A percentile compares a stretch with the other conserved stretches of the same genome.
These are phyloP conservation scores for Dryas drummondii DNA, from an alignment of 306 rosid genomes.

Conservation along the genomic window DNA sequence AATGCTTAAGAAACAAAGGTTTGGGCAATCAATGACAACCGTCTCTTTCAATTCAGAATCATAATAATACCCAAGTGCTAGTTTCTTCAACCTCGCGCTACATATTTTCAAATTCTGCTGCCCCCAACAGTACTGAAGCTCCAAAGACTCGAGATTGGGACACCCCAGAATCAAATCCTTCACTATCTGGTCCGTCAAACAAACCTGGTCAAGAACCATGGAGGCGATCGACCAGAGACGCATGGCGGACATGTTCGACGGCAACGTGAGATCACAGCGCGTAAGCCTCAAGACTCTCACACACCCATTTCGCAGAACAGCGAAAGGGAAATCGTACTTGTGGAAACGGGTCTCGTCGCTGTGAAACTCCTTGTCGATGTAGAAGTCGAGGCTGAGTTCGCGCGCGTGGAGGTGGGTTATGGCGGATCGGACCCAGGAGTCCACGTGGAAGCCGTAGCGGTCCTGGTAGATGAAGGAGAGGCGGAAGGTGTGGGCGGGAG, in stretches of 20 bases:
- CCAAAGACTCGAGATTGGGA: constrained; percentile 5
- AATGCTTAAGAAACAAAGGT: background rate
- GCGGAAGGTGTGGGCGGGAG: constrained; percentile 1
- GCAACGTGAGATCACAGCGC: background rate
- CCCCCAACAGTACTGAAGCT: background rate
- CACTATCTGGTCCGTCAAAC: background rate
- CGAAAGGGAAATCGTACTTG: constrained; percentile 12
- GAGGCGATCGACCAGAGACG: background rate
- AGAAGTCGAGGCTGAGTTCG: constrained; percentile 12
- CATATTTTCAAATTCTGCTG: constrained; percentile 1
- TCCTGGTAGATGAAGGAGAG: constrained; percentile 12
- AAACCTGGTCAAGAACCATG: background rate
- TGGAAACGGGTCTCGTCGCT: background rate
- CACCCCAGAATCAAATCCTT: background rate
- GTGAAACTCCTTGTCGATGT: constrained; percentile 2
- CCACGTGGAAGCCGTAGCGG: constrained; percentile 8
- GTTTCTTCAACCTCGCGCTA: background rate
- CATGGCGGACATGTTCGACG: constrained; percentile 4
- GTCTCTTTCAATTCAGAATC: background rate
- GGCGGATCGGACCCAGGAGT: constrained; percentile 15
- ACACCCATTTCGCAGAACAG: background rate
- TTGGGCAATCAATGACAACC: constrained; percentile 9
- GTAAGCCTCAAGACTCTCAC: background rate
- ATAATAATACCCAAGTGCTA: background rate
- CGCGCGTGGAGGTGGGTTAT: background rate